Evolutionary conservation across 164 flowering plant genomes (phyloP).

Genomic region (Annona squamosa): DNA sequence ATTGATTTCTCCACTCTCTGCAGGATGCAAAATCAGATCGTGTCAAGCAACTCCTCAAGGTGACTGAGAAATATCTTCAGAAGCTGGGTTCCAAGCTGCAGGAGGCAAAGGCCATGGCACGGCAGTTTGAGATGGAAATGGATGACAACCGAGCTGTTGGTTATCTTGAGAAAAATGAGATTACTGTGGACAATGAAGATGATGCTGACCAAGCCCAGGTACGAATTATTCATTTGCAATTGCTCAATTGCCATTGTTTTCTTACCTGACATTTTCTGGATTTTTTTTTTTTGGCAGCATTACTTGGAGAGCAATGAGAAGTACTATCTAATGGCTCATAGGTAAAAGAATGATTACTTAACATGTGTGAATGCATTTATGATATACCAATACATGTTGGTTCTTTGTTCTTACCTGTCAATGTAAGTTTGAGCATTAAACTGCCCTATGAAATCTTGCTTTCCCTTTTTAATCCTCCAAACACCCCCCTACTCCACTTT

Average conservation of each 20-base stretch:
- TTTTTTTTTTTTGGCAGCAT: constrained; percentile 56
- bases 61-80: constrained; percentile 95
- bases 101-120: constrained; percentile 60
- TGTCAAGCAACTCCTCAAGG: constrained; percentile 87
- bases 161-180: constrained; percentile 44
- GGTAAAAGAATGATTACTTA: constrained; percentile 32
- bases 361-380: background rate
- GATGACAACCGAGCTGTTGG: constrained; percentile 43
- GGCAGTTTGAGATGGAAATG: constrained; percentile 57
- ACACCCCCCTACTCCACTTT: too few species aligned
- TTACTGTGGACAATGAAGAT: constrained; percentile 59
- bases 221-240: constrained; percentile 14
- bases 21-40: constrained; percentile 99
- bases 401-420: background rate
- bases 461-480: background rate
- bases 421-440: background rate
- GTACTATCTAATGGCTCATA: constrained; percentile 96
- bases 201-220: constrained; percentile 92
- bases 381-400: background rate
- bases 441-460: background rate
- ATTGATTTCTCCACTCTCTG: constrained; percentile 2
- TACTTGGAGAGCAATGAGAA: constrained; percentile 97
- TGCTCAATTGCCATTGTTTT: background rate
- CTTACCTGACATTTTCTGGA: background rate
- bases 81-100: constrained; percentile 86